A percentile compares a stretch with the other conserved stretches of the same genome.
Conservation (phyloP, 2,329 filamentous ascomycete species). For the Fusarium neocosmosporiellum region DNA sequence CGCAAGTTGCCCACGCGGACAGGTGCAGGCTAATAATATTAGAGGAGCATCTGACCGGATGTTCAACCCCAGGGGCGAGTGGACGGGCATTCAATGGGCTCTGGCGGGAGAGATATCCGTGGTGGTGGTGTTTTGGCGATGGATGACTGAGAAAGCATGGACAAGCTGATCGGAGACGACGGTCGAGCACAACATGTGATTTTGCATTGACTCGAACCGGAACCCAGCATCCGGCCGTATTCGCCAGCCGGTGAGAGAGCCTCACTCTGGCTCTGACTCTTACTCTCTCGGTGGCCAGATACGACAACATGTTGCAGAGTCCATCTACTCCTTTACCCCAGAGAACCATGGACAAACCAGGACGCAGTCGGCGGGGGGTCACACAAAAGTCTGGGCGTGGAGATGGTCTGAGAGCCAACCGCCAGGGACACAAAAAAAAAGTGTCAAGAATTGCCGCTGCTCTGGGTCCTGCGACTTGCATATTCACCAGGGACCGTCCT, state of each 20-base stretch:
- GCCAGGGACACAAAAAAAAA: background rate
- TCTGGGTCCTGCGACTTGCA: background rate
- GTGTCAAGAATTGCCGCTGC: conserved; percentile 13
- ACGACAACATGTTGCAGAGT: background rate
- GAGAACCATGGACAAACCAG: conserved; percentile 22
- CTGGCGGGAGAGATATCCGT: background rate
- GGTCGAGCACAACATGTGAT: background rate
- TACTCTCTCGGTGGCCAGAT: background rate
- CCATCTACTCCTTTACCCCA: conserved; percentile 29
- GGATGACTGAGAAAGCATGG: background rate
- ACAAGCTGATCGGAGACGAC: conserved; percentile 3
- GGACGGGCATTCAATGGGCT: background rate
- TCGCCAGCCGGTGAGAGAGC: background rate
- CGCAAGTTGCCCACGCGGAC: conserved; percentile 25
- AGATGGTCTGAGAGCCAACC: background rate
- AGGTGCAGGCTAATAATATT: conserved; percentile 3
- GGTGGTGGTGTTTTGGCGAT: conserved; percentile 20
- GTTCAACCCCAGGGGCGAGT: background rate
- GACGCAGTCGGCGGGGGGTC: conserved; percentile 1
- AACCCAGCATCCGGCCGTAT: background rate
- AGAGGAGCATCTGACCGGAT: background rate
- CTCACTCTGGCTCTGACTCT: background rate
- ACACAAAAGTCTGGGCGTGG: background rate
- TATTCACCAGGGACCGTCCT: background rate
- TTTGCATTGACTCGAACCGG: background rate